Conservation (phyloP, 1,284 basidiomycete species). For the Rhodotorula sp. region DNA sequence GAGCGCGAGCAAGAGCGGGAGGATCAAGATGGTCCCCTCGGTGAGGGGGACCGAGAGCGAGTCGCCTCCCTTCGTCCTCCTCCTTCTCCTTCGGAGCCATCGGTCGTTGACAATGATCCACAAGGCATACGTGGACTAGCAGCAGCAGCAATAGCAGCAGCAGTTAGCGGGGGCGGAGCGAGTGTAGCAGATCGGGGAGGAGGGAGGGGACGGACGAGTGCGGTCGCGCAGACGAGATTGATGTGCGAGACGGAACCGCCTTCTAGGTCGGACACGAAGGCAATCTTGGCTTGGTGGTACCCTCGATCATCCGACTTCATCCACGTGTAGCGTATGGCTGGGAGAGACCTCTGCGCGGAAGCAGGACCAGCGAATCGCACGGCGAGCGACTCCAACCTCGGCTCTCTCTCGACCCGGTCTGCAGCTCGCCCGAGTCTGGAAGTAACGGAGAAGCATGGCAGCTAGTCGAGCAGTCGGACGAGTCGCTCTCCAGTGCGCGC, state of each 20-base stretch:
- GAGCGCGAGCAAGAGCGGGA: constrained; percentile 75
- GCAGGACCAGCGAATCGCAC: not conserved
- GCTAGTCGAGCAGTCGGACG: constrained; percentile 1
- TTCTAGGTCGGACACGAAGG: constrained; percentile 74
- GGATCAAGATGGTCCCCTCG: constrained; percentile 66
- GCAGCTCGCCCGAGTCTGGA: no score
- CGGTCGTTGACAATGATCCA: constrained; percentile 60
- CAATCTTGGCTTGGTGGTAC: constrained; percentile 83
- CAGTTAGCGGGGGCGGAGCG: not conserved
- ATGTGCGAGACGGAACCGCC: constrained; percentile 74
- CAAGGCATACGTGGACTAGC: constrained; percentile 67
- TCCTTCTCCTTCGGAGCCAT: constrained; percentile 47
- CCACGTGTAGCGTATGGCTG: not conserved
- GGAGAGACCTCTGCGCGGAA: no score
- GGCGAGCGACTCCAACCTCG: not conserved
- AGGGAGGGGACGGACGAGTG: constrained; percentile 59
- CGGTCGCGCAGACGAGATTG: constrained; percentile 69
- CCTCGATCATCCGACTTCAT: constrained; percentile 2
- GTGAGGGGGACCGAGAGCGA: constrained; percentile 41
- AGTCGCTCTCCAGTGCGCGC: not conserved
- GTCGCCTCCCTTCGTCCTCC: not conserved
- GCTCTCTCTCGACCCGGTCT: not conserved
- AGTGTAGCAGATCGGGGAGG: not conserved
- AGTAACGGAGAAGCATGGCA: not conserved
- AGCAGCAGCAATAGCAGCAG: not conserved